Conservation (phyloP, 495 filamentous ascomycete species). For the Eremomyces bilateralis region DNA sequence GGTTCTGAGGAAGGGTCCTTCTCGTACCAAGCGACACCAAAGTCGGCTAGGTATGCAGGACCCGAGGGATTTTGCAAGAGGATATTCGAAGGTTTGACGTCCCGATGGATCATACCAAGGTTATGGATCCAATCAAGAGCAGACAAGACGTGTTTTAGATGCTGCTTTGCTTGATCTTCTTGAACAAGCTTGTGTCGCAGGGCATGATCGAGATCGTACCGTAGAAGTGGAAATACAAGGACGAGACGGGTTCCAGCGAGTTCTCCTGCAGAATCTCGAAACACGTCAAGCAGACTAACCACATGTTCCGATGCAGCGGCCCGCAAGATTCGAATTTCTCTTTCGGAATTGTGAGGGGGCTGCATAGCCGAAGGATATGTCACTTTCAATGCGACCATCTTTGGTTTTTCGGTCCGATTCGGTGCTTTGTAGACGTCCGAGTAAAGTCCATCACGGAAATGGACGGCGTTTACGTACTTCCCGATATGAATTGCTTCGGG, state of each 20-base stretch:
- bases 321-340: slow-evolving; percentile 53
- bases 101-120: slow-evolving; percentile 66
- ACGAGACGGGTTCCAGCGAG: slow-evolving; percentile 49
- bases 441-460: slow-evolving; percentile 54
- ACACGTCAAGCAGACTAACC: slow-evolving; percentile 47
- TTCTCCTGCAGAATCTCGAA: no score
- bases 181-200: not conserved
- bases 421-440: slow-evolving; percentile 57
- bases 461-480: slow-evolving; percentile 42
- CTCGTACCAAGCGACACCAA: slow-evolving; percentile 74
- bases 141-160: slow-evolving; percentile 44
- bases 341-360: slow-evolving; percentile 57
- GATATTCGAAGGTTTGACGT: slow-evolving; percentile 84
- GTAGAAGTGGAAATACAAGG: slow-evolving; percentile 68
- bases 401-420: slow-evolving; percentile 1
- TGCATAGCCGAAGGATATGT: slow-evolving; percentile 50
- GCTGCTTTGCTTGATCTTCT: slow-evolving; percentile 20
- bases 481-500: slow-evolving; percentile 55
- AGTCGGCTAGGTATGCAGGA: slow-evolving; percentile 64
- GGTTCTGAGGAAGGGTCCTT: slow-evolving; percentile 38
- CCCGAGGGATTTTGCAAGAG: slow-evolving; percentile 45
- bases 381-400: slow-evolving; percentile 60
- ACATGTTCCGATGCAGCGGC: slow-evolving; percentile 27
- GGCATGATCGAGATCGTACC: slow-evolving; percentile 32
- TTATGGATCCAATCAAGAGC: slow-evolving; percentile 53